Evolutionary conservation across 768 basidiomycete species (phyloP), one percentile per base, ranked within the genome.

Genomic region (Pisolithus marmoratus): DNA sequence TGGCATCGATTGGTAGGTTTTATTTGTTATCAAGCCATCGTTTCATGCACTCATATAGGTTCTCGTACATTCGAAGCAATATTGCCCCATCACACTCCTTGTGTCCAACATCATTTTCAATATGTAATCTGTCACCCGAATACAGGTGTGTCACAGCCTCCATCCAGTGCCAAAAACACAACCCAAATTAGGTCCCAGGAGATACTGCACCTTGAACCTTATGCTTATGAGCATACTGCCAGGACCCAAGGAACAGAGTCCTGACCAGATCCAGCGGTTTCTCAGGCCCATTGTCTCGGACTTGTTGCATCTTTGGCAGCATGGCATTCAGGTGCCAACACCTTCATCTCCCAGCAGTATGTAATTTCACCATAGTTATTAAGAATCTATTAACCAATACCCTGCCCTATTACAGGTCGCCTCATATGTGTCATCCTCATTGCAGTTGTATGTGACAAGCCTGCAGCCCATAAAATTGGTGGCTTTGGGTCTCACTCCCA

Each of bases 401-500:
- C n/a, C 26, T 27, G 26, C 3, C 26, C 26, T 4, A 27, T 27
- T 3, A 27, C 50, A 51, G 51, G 70, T 0, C 63, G 66, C 0
- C 60, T 60, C 0, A 60, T 72, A 11, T 58, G 68, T 0, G 60
- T 72, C 1, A 60, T 65, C 2, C 56, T 73, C 0, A 60, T 72
- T 4, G 66, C 64, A 1, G 58, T 74, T n/a, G 54, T 67, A 9
- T 74, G 72, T 38, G 67, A 73, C 43, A 70, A 73, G 38, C 72
- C 70, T 0, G 73, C 72, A 3, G 68, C 68, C 1, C 67, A 69
- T 48, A 73, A 73, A 46, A 31, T 70, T 0, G 62, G 58, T 2
- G 65, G 68, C 0, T 69, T 63, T 46, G 65, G 62, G 0, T 60
- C 66, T 0, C 68, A 69, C 46, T 45, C 48, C 0, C 72, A 73